Evolutionary conservation across 305 asterid genomes (phyloP).

Genomic region (Withania somnifera): DNA sequence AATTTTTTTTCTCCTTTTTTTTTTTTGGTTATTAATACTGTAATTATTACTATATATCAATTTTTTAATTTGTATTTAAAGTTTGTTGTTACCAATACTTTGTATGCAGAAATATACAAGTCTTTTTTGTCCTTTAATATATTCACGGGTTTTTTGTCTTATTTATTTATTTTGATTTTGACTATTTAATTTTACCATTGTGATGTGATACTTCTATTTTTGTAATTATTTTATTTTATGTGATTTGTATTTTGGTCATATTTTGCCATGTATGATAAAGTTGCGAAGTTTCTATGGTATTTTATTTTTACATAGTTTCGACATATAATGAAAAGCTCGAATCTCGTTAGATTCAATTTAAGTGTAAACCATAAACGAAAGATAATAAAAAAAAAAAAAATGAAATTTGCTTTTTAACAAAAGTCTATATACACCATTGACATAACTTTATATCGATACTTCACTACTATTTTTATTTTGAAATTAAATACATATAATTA

Average conservation of each 20-base stretch:
- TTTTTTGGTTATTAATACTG: background rate
- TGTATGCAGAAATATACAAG: background rate
- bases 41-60: constrained; percentile 7
- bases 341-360: too few species aligned
- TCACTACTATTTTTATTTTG: too few species aligned
- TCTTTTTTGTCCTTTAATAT: background rate
- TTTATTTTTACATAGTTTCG: too few species aligned
- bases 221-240: too few species aligned
- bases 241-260: too few species aligned
- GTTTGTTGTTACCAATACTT: background rate
- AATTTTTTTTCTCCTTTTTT: background rate
- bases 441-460: background rate
- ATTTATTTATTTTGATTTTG: background rate
- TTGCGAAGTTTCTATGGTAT: background rate
- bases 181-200: background rate
- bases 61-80: constrained; percentile 5
- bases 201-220: background rate
- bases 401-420: background rate
- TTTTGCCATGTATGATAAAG: too few species aligned
- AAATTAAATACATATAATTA: too few species aligned
- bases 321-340: too few species aligned
- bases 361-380: too few species aligned
- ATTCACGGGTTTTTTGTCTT: background rate
- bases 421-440: background rate
- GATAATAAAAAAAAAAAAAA: too few species aligned